Conservation (phyloP, 164 flowering plant species). For the Hamamelis virginiana region DNA sequence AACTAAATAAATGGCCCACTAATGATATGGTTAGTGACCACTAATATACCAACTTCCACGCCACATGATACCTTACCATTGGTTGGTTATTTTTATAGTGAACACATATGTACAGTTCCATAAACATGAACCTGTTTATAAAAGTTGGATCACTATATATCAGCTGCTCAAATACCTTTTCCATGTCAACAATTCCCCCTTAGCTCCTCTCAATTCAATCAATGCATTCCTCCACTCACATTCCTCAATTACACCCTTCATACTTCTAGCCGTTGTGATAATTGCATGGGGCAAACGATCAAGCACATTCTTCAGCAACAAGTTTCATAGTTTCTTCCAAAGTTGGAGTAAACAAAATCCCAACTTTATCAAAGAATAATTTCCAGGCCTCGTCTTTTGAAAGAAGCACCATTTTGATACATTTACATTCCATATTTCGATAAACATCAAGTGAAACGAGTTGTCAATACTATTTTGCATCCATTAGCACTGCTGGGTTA, state of each 20-base stretch:
- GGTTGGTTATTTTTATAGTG: no score
- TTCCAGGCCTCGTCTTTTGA: no score
- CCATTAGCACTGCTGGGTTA: background rate
- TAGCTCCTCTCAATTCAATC: background rate
- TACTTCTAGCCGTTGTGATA: slow-evolving; percentile 3
- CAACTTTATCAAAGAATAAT: no score
- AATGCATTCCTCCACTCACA: slow-evolving; percentile 16
- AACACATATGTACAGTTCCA: no score
- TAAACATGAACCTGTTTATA: no score
- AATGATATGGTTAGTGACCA: no score
- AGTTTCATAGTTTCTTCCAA: slow-evolving; percentile 8
- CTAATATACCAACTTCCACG: no score
- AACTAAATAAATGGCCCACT: no score
- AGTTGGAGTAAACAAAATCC: background rate
- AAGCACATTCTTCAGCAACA: slow-evolving; percentile 14
- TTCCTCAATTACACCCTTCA: slow-evolving; percentile 13
- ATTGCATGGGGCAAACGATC: background rate
- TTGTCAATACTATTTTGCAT: background rate
- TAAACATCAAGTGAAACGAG: background rate
- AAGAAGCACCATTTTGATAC: background rate
- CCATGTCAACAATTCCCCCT: background rate
- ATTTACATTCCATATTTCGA: background rate
- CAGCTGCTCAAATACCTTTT: background rate
- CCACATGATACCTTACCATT: no score
- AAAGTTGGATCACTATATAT: no score